Percentiles rank a stretch among this genome's conserved stretches.
Evolutionary conservation across 345 rosid species (phyloP).

Genomic region (Lepidium aucheri): DNA sequence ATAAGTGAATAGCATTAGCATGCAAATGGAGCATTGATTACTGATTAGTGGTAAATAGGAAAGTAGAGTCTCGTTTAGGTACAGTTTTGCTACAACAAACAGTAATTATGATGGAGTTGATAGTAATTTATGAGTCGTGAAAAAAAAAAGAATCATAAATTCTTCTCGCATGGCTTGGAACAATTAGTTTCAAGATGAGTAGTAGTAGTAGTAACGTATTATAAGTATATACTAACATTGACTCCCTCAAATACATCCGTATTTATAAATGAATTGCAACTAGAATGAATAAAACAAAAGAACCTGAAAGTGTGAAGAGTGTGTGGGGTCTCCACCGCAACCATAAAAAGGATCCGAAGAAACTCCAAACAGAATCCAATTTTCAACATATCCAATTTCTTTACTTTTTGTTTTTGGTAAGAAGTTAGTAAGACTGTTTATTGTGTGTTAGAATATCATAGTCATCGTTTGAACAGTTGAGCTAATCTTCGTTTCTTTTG

Average conservation of each 20-base stretch:
- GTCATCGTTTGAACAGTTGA: slow-evolving; percentile 8
- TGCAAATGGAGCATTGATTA: slow-evolving; percentile 21
- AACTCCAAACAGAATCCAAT: neutral
- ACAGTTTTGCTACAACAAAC: neutral
- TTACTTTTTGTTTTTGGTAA: neutral
- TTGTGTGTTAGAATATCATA: slow-evolving; percentile 9
- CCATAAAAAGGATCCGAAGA: slow-evolving; percentile 26
- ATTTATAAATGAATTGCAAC: neutral
- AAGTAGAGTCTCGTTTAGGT: neutral
- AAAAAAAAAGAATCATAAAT: neutral
- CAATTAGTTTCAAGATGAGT: neutral
- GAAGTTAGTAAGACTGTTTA: slow-evolving; percentile 2
- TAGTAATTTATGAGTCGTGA: slow-evolving; percentile 1
- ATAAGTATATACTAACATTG: too few species aligned
- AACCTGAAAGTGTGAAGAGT: neutral
- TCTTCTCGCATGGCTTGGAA: slow-evolving; percentile 4
- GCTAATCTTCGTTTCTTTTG: neutral
- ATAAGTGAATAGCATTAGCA: slow-evolving; percentile 17
- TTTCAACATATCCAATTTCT: neutral
- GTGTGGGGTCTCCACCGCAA: slow-evolving; percentile 27
- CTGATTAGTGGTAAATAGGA: slow-evolving; percentile 4
- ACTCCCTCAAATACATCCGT: too few species aligned
- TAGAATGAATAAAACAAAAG: neutral
- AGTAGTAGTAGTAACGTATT: too few species aligned
- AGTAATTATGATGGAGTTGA: neutral